phyloP scores from a whole-genome alignment of 306 rosid species.

The Carpinus fangiana region DNA sequence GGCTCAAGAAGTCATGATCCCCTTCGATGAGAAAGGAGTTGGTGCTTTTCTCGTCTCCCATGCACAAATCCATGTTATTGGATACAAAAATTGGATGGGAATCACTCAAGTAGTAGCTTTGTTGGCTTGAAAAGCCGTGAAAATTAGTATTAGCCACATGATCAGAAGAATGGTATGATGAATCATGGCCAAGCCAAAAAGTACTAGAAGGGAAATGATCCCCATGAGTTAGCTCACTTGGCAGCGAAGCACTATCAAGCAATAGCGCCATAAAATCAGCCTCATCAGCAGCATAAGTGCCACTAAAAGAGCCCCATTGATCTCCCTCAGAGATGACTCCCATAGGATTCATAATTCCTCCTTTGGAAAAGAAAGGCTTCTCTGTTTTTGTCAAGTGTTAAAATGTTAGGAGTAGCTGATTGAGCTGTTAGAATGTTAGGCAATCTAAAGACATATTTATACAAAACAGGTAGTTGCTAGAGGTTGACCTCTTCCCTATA shows the following conservation, averaged over 20 bases:
- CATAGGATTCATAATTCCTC: slow-evolving; percentile 32
- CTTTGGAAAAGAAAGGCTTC: neutral
- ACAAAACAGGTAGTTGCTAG: neutral
- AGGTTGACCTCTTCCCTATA: neutral
- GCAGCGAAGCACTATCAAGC: slow-evolving; percentile 22
- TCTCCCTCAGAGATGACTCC: slow-evolving; percentile 35
- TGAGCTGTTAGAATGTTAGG: neutral
- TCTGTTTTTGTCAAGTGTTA: neutral
- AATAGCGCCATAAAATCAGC: slow-evolving; percentile 45
- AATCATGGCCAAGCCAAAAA: slow-evolving; percentile 48
- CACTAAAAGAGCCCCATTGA: slow-evolving; percentile 44
- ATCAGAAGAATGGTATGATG: slow-evolving; percentile 38
- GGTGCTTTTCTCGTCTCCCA: slow-evolving; percentile 30
- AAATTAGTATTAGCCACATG: slow-evolving; percentile 18
- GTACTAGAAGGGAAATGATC: slow-evolving; percentile 40
- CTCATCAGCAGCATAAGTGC: slow-evolving; percentile 39
- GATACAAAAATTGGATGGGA: slow-evolving; percentile 32
- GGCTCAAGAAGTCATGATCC: slow-evolving; percentile 36
- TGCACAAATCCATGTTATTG: slow-evolving; percentile 26
- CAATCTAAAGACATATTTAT: neutral
- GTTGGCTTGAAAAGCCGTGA: slow-evolving; percentile 25
- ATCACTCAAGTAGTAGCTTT: slow-evolving; percentile 26
- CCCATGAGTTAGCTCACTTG: slow-evolving; percentile 25
- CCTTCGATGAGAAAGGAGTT: slow-evolving; percentile 32
- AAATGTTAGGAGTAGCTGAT: neutral